These are phyloP conservation scores for Sistotremastrum suecicum DNA, from an alignment of 768 basidiomycete genomes.

Conservation along the genomic window DNA sequence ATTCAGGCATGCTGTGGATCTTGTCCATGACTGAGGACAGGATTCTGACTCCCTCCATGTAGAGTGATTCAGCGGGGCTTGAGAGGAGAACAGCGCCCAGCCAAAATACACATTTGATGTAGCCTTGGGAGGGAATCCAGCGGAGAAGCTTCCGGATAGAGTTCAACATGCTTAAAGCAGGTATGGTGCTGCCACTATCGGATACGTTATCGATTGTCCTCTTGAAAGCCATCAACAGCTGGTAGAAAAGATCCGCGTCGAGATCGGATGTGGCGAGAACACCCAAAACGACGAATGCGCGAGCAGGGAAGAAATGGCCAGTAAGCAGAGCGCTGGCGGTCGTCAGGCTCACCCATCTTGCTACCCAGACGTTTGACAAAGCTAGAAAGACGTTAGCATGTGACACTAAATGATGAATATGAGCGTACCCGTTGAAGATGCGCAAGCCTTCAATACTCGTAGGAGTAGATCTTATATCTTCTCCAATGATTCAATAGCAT, in stretches of 20 bases:
- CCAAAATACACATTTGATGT: slow-evolving; percentile 72
- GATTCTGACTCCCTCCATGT: slow-evolving; percentile 53
- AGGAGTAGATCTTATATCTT: slow-evolving; percentile 47
- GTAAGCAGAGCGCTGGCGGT: slow-evolving; percentile 64
- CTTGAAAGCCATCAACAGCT: slow-evolving; percentile 80
- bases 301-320: slow-evolving; percentile 61
- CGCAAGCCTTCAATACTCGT: slow-evolving; percentile 45
- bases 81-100: slow-evolving; percentile 71
- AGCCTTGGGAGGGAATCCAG: slow-evolving; percentile 54
- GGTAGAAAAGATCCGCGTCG: slow-evolving; percentile 87
- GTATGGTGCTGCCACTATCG: slow-evolving; percentile 52
- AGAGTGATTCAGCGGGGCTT: slow-evolving; percentile 49
- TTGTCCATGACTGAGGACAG: slow-evolving; percentile 50
- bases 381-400: slow-evolving; percentile 25
- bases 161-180: slow-evolving; percentile 79
- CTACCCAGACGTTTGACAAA: slow-evolving; percentile 77
- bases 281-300: slow-evolving; percentile 74
- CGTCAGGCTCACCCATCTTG: slow-evolving; percentile 85
- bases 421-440: slow-evolving; percentile 55
- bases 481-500: slow-evolving; percentile 52
- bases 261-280: slow-evolving; percentile 73
- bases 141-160: slow-evolving; percentile 67
- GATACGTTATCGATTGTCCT: slow-evolving; percentile 47
- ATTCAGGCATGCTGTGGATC: slow-evolving; percentile 45
- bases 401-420: neutral